Conservation (phyloP, 192 early-diverging fungal species). For the Coemansia aciculifera region DNA sequence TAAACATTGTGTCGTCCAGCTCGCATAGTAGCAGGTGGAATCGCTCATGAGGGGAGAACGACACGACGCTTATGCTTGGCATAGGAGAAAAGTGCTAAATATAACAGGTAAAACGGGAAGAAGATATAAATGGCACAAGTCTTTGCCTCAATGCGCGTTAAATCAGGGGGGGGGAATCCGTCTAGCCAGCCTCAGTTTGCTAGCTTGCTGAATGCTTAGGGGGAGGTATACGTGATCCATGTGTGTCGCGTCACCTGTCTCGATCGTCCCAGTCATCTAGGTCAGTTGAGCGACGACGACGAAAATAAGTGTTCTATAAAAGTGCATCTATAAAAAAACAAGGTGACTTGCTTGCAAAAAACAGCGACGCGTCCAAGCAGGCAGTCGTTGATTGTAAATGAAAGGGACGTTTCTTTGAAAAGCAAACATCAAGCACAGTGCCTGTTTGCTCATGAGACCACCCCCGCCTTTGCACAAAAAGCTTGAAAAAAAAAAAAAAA, state of each 20-base stretch:
- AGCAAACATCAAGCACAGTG: not conserved
- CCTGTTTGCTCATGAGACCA: not conserved
- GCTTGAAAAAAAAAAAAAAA: no score
- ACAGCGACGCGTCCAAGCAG: not conserved
- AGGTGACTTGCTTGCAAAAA: not conserved
- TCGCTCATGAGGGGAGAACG: slow-evolving; percentile 50
- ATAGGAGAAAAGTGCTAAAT: slow-evolving; percentile 19
- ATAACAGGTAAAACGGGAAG: not conserved
- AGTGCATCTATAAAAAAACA: not conserved
- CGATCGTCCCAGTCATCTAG: not conserved
- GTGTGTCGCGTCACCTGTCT: not conserved
- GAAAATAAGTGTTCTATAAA: slow-evolving; percentile 1
- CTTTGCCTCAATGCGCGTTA: not conserved
- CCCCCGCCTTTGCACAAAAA: not conserved
- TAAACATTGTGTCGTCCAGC: slow-evolving; percentile 55
- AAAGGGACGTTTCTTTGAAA: not conserved
- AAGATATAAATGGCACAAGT: slow-evolving; percentile 1
- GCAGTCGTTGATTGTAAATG: not conserved
- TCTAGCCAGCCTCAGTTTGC: not conserved
- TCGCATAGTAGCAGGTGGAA: slow-evolving; percentile 51
- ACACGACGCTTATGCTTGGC: slow-evolving; percentile 48
- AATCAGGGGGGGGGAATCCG: not conserved
- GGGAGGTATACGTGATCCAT: not conserved
- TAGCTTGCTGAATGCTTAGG: not conserved
- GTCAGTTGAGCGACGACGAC: not conserved